Percentiles rank a stretch among this genome's conserved stretches.
Evolutionary conservation across 139 green algal genomes (phyloP).

Genomic region (Chlamydomonas asymmetrica): DNA sequence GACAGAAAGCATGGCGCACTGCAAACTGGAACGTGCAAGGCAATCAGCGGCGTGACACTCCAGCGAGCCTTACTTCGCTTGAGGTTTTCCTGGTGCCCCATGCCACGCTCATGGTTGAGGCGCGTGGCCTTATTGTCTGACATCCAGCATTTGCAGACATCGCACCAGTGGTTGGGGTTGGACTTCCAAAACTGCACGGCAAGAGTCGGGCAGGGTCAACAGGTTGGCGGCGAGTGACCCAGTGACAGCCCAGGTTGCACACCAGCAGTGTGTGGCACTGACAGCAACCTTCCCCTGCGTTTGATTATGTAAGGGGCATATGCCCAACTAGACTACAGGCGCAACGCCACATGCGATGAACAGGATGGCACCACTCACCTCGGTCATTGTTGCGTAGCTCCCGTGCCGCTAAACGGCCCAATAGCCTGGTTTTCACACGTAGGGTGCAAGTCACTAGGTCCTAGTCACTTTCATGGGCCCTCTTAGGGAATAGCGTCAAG

Average conservation of each 20-base stretch:
- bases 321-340: too few species aligned
- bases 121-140: slow-evolving; percentile 53
- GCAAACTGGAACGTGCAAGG: not conserved
- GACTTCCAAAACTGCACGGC: slow-evolving; percentile 48
- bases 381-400: slow-evolving; percentile 17
- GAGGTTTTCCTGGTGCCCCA: slow-evolving; percentile 53
- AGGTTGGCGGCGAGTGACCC: not conserved
- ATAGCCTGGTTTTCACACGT: too few species aligned
- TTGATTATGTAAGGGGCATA: too few species aligned
- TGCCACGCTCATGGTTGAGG: slow-evolving; percentile 55
- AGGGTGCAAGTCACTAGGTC: too few species aligned
- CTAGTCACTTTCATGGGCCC: too few species aligned
- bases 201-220: not conserved
- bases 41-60: not conserved
- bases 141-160: slow-evolving; percentile 64
- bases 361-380: slow-evolving; percentile 2
- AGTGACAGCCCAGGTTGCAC: not conserved
- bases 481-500: too few species aligned
- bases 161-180: slow-evolving; percentile 61
- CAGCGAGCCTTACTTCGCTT: slow-evolving; percentile 23
- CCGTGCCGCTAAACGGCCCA: too few species aligned
- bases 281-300: too few species aligned
- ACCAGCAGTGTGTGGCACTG: not conserved
- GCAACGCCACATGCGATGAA: too few species aligned
- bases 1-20: not conserved